A percentile compares a stretch with the other conserved stretches of the same genome.
phyloP scores from a whole-genome alignment of 2,329 filamentous ascomycete species.

The Eutypa lata region DNA sequence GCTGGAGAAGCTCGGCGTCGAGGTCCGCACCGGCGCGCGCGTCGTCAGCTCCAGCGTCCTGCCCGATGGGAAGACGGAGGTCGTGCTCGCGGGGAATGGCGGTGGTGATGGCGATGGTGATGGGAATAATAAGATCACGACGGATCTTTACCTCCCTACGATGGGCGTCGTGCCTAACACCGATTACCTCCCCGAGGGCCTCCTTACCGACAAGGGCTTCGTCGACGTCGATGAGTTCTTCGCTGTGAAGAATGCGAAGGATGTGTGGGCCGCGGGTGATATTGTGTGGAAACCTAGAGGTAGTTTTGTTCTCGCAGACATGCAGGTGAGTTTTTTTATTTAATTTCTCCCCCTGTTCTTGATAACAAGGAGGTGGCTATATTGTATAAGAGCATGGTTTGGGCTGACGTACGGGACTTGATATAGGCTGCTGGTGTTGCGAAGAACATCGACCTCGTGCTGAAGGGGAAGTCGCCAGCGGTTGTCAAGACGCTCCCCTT shows the following conservation, averaged over 20 bases:
- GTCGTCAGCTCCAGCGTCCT: constrained; percentile 34
- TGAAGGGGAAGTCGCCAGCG: constrained; percentile 41
- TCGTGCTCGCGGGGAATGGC: too few relatives aligned
- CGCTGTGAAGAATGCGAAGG: constrained; percentile 40
- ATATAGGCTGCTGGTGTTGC: constrained; percentile 45
- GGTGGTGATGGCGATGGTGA: too few relatives aligned
- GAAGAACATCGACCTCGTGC: constrained; percentile 49
- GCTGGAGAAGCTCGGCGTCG: constrained; percentile 52
- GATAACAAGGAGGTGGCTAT: not conserved
- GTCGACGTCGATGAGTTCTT: constrained; percentile 50
- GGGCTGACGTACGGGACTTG: constrained; percentile 1
- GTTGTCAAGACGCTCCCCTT: constrained; percentile 45
- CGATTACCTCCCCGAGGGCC: constrained; percentile 43
- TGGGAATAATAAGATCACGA: constrained; percentile 43
- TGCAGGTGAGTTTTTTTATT: constrained; percentile 42
- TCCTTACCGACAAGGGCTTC: constrained; percentile 43
- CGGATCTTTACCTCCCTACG: constrained; percentile 56
- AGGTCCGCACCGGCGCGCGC: constrained; percentile 39
- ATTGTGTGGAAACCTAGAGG: constrained; percentile 47
- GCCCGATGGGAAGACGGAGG: constrained; percentile 43
- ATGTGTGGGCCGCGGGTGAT: constrained; percentile 54
- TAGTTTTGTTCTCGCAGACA: constrained; percentile 42
- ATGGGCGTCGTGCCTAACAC: constrained; percentile 55
- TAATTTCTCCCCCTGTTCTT: not conserved
- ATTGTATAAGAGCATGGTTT: not conserved